A percentile compares a stretch with the other conserved stretches of the same genome.
These are phyloP conservation scores for Hymenoscyphus infarciens DNA, from an alignment of 2,329 filamentous ascomycete species.

Conservation along the genomic window DNA sequence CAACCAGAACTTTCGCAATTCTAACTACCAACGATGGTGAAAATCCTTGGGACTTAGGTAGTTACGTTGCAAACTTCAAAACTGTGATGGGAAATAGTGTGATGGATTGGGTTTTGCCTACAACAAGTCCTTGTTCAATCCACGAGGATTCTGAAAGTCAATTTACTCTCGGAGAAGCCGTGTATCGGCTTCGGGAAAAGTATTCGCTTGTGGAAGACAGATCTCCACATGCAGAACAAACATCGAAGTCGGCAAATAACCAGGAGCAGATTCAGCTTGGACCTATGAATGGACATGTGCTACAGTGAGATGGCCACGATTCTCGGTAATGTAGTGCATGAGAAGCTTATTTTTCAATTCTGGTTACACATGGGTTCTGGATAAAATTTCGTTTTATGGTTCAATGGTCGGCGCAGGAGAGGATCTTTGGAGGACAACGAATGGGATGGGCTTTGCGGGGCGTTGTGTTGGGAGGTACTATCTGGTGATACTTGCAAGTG, in stretches of 20 bases:
- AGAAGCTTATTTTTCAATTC: neutral
- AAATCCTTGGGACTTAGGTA: conserved; percentile 81
- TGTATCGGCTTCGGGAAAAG: conserved; percentile 50
- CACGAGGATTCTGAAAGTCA: conserved; percentile 64
- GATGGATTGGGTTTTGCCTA: conserved; percentile 77
- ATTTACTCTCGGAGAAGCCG: conserved; percentile 62
- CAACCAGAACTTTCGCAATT: conserved; percentile 72
- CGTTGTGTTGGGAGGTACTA: neutral
- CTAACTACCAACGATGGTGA: conserved; percentile 66
- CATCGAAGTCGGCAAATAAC: neutral
- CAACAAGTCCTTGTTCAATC: conserved; percentile 67
- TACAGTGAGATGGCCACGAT: neutral
- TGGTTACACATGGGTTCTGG: neutral
- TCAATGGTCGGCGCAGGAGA: neutral
- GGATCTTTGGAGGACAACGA: neutral
- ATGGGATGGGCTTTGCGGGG: neutral
- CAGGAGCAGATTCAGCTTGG: neutral
- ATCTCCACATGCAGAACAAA: neutral
- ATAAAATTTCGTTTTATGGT: neutral
- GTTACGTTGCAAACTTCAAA: conserved; percentile 63
- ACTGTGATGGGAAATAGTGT: conserved; percentile 72
- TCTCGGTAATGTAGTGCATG: neutral
- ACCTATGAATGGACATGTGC: neutral
- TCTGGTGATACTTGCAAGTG: neutral
- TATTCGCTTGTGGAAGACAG: conserved; percentile 5